Percentiles rank a stretch among this genome's conserved stretches.
Conservation (phyloP, 2,329 filamentous ascomycete genomes). For the Lasiodiplodia sp. region DNA sequence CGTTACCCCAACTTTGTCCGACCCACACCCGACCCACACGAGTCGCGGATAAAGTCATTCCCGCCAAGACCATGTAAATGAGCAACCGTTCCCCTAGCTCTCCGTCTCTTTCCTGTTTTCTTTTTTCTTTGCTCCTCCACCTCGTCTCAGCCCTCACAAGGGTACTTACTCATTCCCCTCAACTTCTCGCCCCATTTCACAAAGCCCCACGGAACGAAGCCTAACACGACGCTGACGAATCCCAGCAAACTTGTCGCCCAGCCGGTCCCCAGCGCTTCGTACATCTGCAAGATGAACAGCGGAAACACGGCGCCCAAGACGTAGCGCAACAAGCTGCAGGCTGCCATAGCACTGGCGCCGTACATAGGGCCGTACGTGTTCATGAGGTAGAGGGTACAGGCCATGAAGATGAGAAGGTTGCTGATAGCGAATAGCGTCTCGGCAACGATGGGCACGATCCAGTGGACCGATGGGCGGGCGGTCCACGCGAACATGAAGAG, state of each 20-base stretch:
- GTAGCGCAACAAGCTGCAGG: conserved; percentile 67
- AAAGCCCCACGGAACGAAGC: conserved; percentile 29
- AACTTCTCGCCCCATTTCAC: conserved; percentile 16
- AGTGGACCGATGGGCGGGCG: conserved; percentile 44
- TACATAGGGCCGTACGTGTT: conserved; percentile 65
- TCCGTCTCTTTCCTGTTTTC: not conserved
- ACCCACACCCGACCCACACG: conserved; percentile 4
- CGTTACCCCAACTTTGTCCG: not conserved
- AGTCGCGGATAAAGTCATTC: conserved; percentile 4
- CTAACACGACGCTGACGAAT: conserved; percentile 46
- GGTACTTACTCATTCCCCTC: conserved; percentile 20
- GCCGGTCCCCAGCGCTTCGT: conserved; percentile 43
- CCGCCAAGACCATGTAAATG: not conserved
- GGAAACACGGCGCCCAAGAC: conserved; percentile 65
- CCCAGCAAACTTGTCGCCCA: conserved; percentile 52
- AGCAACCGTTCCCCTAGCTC: not conserved
- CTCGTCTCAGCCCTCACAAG: conserved; percentile 15
- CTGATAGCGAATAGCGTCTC: conserved; percentile 40
- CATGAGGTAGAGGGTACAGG: conserved; percentile 55
- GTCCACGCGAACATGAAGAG: conserved; percentile 53
- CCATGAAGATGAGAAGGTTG: conserved; percentile 45
- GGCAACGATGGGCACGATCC: conserved; percentile 47
- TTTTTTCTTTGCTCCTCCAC: not conserved
- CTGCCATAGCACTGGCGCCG: conserved; percentile 66
- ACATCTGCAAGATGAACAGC: conserved; percentile 64